Conservation (phyloP, 1,284 basidiomycete species). For the Boletellus sp. region DNA sequence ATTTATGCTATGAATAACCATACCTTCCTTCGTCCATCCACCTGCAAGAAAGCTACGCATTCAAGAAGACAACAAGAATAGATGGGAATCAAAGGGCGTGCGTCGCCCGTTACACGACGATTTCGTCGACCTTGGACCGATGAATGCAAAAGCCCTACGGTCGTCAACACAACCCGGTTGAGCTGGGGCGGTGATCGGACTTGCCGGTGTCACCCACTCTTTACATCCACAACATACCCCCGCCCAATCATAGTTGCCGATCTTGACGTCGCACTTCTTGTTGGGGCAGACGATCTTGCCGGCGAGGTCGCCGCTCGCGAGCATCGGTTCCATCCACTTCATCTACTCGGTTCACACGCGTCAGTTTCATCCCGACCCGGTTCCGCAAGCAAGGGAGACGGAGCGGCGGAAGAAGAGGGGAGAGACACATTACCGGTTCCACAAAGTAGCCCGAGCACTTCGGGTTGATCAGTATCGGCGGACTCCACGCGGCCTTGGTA, state of each 20-base stretch:
- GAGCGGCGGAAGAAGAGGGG: no score
- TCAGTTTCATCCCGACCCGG: no score
- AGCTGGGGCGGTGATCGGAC: conserved; percentile 1
- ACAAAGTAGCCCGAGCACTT: conserved; percentile 95
- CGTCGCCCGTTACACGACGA: conserved; percentile 38
- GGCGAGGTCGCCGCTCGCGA: conserved; percentile 69
- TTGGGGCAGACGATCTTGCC: conserved; percentile 94
- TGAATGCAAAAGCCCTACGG: conserved; percentile 86
- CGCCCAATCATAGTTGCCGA: conserved; percentile 97
- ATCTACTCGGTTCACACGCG: conserved; percentile 45
- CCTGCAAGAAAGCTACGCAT: no score
- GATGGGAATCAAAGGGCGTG: not conserved
- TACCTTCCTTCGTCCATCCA: no score
- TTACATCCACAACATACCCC: conserved; percentile 90
- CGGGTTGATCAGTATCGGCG: conserved; percentile 68
- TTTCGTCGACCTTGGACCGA: conserved; percentile 87
- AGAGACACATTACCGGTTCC: conserved; percentile 74
- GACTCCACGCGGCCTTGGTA: conserved; percentile 35
- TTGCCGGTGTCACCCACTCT: conserved; percentile 81
- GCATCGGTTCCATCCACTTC: conserved; percentile 90
- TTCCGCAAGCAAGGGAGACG: no score
- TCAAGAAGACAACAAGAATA: not conserved
- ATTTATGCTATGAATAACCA: no score
- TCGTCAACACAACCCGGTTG: conserved; percentile 26
- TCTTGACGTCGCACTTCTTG: conserved; percentile 82